Evolutionary conservation across 2,329 filamentous ascomycete genomes (phyloP).

Genomic region (Didymellaceae sp.): DNA sequence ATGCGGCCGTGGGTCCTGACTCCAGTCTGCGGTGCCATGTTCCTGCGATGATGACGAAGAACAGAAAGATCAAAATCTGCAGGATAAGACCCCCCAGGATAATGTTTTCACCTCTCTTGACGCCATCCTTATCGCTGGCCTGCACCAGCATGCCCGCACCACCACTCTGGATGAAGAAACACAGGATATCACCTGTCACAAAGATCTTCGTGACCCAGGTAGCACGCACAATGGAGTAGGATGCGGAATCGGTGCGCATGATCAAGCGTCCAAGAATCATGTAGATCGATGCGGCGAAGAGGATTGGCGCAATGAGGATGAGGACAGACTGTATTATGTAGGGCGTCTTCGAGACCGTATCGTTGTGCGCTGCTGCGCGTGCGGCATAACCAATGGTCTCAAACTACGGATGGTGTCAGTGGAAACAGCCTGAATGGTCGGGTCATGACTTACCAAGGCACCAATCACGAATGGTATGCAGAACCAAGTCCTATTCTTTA

Average conservation of each 20-base stretch:
- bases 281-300: conserved; percentile 57
- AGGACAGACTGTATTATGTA: conserved; percentile 52
- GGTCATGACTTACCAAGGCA: conserved; percentile 53
- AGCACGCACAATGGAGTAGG: conserved; percentile 52
- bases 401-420: conserved; percentile 25
- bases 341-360: conserved; percentile 35
- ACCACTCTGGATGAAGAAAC: conserved; percentile 59
- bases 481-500: conserved; percentile 57
- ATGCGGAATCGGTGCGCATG: conserved; percentile 50
- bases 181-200: conserved; percentile 61
- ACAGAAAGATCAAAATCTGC: conserved; percentile 64
- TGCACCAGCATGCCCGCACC: conserved; percentile 54
- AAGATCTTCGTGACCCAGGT: conserved; percentile 62
- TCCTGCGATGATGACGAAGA: conserved; percentile 60
- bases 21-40: conserved; percentile 59
- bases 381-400: conserved; percentile 51
- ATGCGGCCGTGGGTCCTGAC: conserved; percentile 36
- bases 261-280: conserved; percentile 55
- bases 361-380: conserved; percentile 39
- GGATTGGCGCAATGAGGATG: conserved; percentile 52
- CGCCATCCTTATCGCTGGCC: conserved; percentile 27
- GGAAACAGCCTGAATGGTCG: neutral
- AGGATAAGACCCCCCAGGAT: conserved; percentile 64
- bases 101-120: conserved; percentile 56
- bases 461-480: conserved; percentile 59